Evolutionary conservation across 2,329 filamentous ascomycete species (phyloP).

Genomic region (Ilyonectria sp.): DNA sequence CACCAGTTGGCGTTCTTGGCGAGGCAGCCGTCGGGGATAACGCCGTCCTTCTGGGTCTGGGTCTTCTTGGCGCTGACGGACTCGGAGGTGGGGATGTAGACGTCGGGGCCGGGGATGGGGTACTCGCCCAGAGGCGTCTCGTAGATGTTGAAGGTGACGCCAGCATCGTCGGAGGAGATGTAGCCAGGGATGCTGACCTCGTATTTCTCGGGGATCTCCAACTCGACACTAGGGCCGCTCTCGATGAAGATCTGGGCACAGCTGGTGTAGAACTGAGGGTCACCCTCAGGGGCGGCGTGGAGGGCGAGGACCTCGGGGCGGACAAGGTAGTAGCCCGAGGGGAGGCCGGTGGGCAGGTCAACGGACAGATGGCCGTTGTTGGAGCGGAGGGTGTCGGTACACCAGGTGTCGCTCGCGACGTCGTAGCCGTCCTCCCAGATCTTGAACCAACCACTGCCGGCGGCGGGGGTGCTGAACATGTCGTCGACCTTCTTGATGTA

Average conservation of each 20-base stretch:
- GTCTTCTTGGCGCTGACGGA: conserved; percentile 38
- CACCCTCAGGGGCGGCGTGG: conserved; percentile 70
- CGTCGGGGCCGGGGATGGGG: conserved; percentile 69
- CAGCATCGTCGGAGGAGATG: conserved; percentile 66
- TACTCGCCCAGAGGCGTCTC: conserved; percentile 60
- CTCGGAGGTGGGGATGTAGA: conserved; percentile 61
- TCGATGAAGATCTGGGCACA: conserved; percentile 80
- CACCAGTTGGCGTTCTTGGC: conserved; percentile 83
- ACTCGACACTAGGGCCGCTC: conserved; percentile 59
- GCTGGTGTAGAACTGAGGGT: conserved; percentile 82
- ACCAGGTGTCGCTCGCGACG: conserved; percentile 71
- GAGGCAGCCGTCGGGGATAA: conserved; percentile 70
- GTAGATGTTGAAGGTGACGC: conserved; percentile 78
- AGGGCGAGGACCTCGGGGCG: conserved; percentile 80
- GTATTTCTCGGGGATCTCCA: conserved; percentile 62
- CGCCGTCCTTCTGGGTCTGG: conserved; percentile 61
- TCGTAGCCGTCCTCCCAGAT: conserved; percentile 81
- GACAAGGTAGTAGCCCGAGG: conserved; percentile 79
- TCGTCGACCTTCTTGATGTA: conserved; percentile 80
- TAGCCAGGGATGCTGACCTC: conserved; percentile 78
- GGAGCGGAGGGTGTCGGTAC: conserved; percentile 77
- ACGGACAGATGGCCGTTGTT: conserved; percentile 76
- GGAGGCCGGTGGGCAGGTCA: conserved; percentile 72
- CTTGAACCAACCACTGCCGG: conserved; percentile 84
- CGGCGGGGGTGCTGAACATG: conserved; percentile 66